Conservation (phyloP, 768 basidiomycete species). For the Pulveroboletus sp. region DNA sequence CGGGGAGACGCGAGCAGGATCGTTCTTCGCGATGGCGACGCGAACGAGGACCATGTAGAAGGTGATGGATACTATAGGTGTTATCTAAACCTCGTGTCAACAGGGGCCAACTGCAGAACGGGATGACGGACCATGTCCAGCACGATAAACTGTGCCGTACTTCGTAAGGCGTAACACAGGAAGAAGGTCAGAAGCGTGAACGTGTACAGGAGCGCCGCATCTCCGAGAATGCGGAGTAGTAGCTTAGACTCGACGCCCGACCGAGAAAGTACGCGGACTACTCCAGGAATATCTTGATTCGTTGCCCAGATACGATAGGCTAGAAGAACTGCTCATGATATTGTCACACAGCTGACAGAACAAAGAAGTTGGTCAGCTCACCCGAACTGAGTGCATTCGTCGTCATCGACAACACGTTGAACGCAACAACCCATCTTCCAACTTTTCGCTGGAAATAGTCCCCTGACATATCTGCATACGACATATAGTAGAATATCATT, state of each 20-base stretch:
- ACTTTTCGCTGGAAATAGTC: background rate
- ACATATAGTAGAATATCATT: conserved; percentile 4
- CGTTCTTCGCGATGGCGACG: conserved; percentile 13
- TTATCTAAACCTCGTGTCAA: conserved; percentile 8
- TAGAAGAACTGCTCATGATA: conserved; percentile 6
- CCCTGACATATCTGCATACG: background rate
- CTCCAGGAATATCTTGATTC: conserved; percentile 3
- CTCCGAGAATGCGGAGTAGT: conserved; percentile 15
- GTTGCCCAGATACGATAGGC: conserved; percentile 16
- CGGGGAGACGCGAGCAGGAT: background rate
- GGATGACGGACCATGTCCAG: conserved; percentile 18
- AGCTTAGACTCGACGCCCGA: conserved; percentile 2
- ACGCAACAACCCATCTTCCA: conserved; percentile 10
- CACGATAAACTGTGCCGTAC: conserved; percentile 7
- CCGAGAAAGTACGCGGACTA: conserved; percentile 9
- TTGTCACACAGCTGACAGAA: background rate
- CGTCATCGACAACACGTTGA: conserved; percentile 17
- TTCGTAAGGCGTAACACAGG: conserved; percentile 8
- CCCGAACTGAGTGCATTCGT: conserved; percentile 22
- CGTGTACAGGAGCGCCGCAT: conserved; percentile 14
- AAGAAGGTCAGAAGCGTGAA: conserved; percentile 12
- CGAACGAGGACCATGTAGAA: conserved; percentile 18
- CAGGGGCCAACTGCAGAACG: background rate
- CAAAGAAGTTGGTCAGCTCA: background rate
- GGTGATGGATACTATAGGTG: conserved; percentile 19